Evolutionary conservation across 257 asterid species (phyloP).

Genomic region (Solanum pinnatisectum): DNA sequence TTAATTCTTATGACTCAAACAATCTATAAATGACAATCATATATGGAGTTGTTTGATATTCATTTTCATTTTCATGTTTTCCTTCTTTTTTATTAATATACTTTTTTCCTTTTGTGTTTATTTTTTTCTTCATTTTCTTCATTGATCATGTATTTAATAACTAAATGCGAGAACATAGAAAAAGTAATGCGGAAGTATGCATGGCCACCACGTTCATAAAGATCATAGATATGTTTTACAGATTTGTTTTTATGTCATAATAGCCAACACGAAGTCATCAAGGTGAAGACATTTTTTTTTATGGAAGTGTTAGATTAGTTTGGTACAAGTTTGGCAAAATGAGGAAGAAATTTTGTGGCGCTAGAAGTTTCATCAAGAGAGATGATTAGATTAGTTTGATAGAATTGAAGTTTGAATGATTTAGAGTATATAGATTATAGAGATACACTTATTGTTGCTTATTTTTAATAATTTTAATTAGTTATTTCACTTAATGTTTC

Average conservation of each 20-base stretch:
- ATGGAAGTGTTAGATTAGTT: neutral
- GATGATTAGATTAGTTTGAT: neutral
- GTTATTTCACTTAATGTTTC: no score
- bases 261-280: neutral
- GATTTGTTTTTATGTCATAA: neutral
- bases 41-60: neutral
- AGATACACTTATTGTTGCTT: neutral
- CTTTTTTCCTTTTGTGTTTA: no score
- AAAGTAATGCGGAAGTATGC: neutral
- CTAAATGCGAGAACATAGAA: no score
- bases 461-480: no score
- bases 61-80: neutral
- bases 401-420: neutral
- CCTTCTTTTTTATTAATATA: neutral
- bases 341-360: neutral
- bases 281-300: no score
- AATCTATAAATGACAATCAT: neutral
- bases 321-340: neutral
- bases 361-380: neutral
- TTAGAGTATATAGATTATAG: neutral
- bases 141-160: neutral
- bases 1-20: neutral
- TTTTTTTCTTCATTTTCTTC: no score
- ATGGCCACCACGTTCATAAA: neutral
- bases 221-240: neutral